Evolutionary conservation across 2,329 filamentous ascomycete genomes (phyloP).

Genomic region (Byssothecium circinans): DNA sequence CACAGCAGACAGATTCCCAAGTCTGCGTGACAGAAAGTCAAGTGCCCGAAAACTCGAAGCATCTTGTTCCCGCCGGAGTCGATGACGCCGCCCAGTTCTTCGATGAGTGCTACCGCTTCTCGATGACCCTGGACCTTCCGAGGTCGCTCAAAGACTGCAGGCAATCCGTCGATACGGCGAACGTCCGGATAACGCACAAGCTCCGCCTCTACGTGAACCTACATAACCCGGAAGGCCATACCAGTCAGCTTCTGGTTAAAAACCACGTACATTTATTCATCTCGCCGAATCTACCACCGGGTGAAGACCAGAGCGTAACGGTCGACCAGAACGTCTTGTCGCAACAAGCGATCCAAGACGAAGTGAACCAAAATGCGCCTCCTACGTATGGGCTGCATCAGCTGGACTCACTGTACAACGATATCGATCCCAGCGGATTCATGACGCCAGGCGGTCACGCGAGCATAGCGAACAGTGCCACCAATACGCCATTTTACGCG

Average conservation of each 20-base stretch:
- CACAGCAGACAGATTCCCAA: slow-evolving; percentile 33
- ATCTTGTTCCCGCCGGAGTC: slow-evolving; percentile 29
- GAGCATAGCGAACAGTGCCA: slow-evolving; percentile 57
- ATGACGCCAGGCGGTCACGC: slow-evolving; percentile 68
- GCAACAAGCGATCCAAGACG: slow-evolving; percentile 52
- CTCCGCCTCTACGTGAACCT: slow-evolving; percentile 88
- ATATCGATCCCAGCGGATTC: slow-evolving; percentile 79
- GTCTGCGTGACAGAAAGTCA: slow-evolving; percentile 38
- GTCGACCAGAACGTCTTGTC: slow-evolving; percentile 44
- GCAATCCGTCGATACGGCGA: slow-evolving; percentile 84
- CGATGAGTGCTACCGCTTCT: slow-evolving; percentile 63
- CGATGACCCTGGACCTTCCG: slow-evolving; percentile 67
- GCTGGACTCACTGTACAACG: slow-evolving; percentile 87
- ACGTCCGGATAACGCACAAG: slow-evolving; percentile 91
- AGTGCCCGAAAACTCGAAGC: slow-evolving; percentile 39
- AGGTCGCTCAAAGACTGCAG: slow-evolving; percentile 80
- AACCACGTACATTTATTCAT: slow-evolving; percentile 93
- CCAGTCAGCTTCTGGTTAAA: slow-evolving; percentile 89
- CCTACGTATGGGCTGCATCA: slow-evolving; percentile 89
- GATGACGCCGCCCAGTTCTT: slow-evolving; percentile 44
- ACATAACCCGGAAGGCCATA: slow-evolving; percentile 91
- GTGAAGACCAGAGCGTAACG: slow-evolving; percentile 77
- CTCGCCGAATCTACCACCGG: slow-evolving; percentile 86
- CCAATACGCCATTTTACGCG: slow-evolving; percentile 78
- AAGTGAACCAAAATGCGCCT: slow-evolving; percentile 71